phyloP scores from a whole-genome alignment of 2,329 filamentous ascomycete genomes.

The Cyclaneusma minus region DNA sequence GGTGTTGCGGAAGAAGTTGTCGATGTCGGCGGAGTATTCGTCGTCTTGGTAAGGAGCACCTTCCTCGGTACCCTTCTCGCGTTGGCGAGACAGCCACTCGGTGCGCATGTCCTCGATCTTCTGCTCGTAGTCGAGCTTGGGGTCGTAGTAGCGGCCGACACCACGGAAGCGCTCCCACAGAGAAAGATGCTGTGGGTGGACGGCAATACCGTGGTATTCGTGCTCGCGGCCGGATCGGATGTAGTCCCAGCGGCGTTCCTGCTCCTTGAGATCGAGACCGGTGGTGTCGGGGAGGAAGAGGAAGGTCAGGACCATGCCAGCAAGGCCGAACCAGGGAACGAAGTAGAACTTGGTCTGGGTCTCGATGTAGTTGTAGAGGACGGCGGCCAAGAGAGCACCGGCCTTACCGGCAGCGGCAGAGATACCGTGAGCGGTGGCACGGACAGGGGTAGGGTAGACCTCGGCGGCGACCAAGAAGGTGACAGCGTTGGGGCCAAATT shows the following conservation, averaged over 20 bases:
- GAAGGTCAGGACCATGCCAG: constrained; percentile 66
- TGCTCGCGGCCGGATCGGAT: constrained; percentile 61
- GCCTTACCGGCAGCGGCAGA: constrained; percentile 84
- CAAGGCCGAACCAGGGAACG: constrained; percentile 89
- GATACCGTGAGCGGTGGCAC: constrained; percentile 86
- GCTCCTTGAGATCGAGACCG: constrained; percentile 89
- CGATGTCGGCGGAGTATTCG: constrained; percentile 11
- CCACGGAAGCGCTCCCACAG: constrained; percentile 74
- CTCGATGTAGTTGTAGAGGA: constrained; percentile 91
- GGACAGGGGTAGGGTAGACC: constrained; percentile 88
- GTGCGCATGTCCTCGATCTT: constrained; percentile 70
- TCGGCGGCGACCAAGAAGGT: constrained; percentile 94
- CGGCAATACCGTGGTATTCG: constrained; percentile 86
- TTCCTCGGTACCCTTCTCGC: constrained; percentile 21
- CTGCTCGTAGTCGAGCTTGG: constrained; percentile 65
- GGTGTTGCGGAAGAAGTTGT: constrained; percentile 10
- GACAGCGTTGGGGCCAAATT: constrained; percentile 91
- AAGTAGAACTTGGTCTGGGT: constrained; percentile 76
- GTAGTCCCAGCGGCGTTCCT: constrained; percentile 84
- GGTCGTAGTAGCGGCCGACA: constrained; percentile 68
- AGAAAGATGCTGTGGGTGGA: constrained; percentile 78
- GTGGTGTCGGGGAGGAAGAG: constrained; percentile 94
- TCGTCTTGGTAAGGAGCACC: constrained; percentile 7
- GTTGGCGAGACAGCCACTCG: constrained; percentile 44
- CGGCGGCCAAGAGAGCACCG: constrained; percentile 71